These are phyloP conservation scores for Hymenoscyphus linearis DNA, from an alignment of 2,329 filamentous ascomycete species.

Conservation along the genomic window DNA sequence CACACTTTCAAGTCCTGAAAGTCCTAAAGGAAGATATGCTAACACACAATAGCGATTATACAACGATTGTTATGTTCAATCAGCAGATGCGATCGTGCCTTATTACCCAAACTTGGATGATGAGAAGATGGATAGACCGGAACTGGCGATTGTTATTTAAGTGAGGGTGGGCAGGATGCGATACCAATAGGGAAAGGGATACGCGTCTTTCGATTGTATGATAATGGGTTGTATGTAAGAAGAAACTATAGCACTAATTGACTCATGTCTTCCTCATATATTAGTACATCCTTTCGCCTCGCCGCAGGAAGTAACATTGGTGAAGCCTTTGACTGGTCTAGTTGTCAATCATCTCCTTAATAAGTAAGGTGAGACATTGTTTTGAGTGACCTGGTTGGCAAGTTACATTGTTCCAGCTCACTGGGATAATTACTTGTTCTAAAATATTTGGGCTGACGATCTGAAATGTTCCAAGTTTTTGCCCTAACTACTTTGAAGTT, in stretches of 20 bases:
- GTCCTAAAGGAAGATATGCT: background rate
- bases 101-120: conserved; percentile 88
- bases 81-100: conserved; percentile 89
- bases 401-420: background rate
- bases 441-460: background rate
- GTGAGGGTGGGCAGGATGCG: background rate
- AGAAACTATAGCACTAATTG: background rate
- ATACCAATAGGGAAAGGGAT: background rate
- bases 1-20: background rate
- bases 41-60: conserved; percentile 56
- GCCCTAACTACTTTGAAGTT: background rate
- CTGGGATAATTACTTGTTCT: background rate
- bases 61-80: conserved; percentile 94
- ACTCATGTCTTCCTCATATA: background rate
- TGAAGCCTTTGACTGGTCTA: no score
- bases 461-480: background rate
- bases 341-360: no score
- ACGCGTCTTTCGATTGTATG: background rate
- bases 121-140: conserved; percentile 70
- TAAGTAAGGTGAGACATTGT: no score
- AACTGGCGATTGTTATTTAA: conserved; percentile 77
- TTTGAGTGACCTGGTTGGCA: no score
- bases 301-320: no score
- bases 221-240: background rate
- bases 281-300: background rate